These are phyloP conservation scores for Trichoderma cornu-damae DNA, from an alignment of 2,329 filamentous ascomycete genomes.

Conservation along the genomic window DNA sequence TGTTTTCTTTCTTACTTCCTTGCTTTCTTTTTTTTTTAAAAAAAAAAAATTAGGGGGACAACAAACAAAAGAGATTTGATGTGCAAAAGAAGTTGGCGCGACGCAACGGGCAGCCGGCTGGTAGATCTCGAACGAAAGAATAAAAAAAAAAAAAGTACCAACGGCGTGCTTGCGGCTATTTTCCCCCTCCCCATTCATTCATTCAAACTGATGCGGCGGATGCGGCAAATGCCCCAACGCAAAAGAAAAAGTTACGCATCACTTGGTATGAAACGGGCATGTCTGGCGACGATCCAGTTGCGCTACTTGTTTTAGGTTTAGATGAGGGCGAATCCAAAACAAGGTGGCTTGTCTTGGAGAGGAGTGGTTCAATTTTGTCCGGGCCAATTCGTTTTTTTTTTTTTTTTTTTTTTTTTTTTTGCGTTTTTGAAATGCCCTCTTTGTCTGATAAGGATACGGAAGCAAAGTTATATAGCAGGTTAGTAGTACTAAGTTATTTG, in stretches of 20 bases:
- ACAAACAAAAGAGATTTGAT: no score
- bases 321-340: neutral
- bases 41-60: no score
- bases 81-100: neutral
- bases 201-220: neutral
- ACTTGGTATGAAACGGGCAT: neutral
- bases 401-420: no score
- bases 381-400: neutral
- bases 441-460: no score
- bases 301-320: neutral
- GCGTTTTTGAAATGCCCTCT: no score
- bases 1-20: no score
- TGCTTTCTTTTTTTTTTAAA: no score
- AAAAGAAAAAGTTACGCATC: neutral
- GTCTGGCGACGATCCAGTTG: neutral
- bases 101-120: slow-evolving; percentile 5
- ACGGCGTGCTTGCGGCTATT: slow-evolving; percentile 8
- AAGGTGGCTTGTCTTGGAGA: slow-evolving; percentile 4
- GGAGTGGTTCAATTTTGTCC: slow-evolving; percentile 11
- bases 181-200: no score
- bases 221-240: no score
- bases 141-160: no score
- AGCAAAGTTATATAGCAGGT: no score
- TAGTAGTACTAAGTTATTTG: no score
- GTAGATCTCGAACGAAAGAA: slow-evolving; percentile 14